A percentile compares a stretch with the other conserved stretches of the same genome.
These are phyloP conservation scores for Penicillium cataractarum DNA, from an alignment of 495 filamentous ascomycete species.

Conservation along the genomic window DNA sequence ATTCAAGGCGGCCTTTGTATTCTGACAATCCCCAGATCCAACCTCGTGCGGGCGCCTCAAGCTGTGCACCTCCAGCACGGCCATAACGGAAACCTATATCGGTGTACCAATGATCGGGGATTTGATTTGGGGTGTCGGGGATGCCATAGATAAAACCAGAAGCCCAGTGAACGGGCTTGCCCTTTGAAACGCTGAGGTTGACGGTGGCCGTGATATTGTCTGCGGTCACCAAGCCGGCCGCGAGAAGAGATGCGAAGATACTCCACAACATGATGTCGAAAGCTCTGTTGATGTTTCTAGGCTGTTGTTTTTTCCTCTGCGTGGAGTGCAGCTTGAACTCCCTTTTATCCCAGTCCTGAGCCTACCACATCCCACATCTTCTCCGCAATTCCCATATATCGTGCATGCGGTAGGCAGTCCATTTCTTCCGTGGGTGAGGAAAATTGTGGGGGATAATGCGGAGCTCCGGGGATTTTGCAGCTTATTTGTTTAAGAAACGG, in stretches of 20 bases:
- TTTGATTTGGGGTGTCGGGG: conserved; percentile 31
- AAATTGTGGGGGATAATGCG: conserved; percentile 1
- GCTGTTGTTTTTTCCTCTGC: not conserved
- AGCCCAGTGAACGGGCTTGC: conserved; percentile 26
- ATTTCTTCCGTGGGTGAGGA: not conserved
- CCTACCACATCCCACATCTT: not conserved
- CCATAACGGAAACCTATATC: conserved; percentile 25
- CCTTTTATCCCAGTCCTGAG: conserved; percentile 6
- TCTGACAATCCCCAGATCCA: conserved; percentile 30
- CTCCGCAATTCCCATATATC: not conserved
- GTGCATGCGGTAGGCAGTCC: not conserved
- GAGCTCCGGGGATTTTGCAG: conserved; percentile 5
- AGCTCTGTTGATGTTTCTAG: not conserved
- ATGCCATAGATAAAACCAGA: conserved; percentile 42
- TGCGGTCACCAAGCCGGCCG: conserved; percentile 7
- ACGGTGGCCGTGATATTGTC: conserved; percentile 21
- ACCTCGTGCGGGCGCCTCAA: conserved; percentile 20
- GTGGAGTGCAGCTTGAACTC: not conserved
- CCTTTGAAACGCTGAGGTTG: conserved; percentile 14
- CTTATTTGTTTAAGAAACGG: not conserved
- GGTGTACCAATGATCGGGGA: conserved; percentile 34
- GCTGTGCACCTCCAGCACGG: conserved; percentile 30
- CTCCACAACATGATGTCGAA: not conserved
- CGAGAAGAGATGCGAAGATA: conserved; percentile 3
- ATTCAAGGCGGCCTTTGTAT: conserved; percentile 39